These are phyloP conservation scores for Acarospora socialis DNA, from an alignment of 2,329 filamentous ascomycete genomes.

Conservation along the genomic window DNA sequence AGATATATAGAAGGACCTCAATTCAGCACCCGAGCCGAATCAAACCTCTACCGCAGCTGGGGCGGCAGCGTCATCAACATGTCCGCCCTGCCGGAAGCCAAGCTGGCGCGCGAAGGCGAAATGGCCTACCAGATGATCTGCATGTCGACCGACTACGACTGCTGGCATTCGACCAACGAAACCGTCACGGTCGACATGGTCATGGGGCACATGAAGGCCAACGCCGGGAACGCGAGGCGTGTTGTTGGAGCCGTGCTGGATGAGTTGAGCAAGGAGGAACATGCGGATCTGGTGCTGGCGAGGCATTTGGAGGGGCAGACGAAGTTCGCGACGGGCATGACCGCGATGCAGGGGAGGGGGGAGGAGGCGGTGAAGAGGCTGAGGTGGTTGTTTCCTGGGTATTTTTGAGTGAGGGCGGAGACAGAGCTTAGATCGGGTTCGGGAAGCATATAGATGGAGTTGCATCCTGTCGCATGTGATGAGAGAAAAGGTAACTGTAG, in stretches of 20 bases:
- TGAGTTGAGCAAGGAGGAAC: constrained; percentile 63
- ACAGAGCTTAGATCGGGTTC: no score
- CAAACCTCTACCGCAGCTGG: constrained; percentile 86
- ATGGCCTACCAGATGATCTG: constrained; percentile 97
- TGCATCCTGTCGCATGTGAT: no score
- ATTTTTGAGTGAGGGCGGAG: constrained; percentile 32
- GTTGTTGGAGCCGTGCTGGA: constrained; percentile 81
- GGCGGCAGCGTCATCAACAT: constrained; percentile 96
- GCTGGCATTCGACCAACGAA: constrained; percentile 73
- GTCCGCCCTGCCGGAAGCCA: constrained; percentile 88
- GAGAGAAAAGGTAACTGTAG: no score
- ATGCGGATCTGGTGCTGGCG: constrained; percentile 50
- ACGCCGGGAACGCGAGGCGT: constrained; percentile 71
- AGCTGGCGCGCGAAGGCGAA: constrained; percentile 91
- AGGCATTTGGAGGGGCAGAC: constrained; percentile 31
- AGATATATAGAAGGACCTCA: constrained; percentile 68
- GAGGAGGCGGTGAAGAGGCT: constrained; percentile 65
- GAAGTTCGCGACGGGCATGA: constrained; percentile 52
- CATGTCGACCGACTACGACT: constrained; percentile 99
- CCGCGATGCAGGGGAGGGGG: constrained; percentile 59
- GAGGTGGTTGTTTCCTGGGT: constrained; percentile 76
- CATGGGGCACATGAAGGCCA: constrained; percentile 89
- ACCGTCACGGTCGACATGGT: constrained; percentile 91
- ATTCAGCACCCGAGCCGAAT: constrained; percentile 92
- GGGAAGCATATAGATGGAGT: no score